Evolutionary conservation across 106 monocot species (phyloP), one percentile per base, ranked within the genome.

Genomic region (Apostasia shenzhenica): DNA sequence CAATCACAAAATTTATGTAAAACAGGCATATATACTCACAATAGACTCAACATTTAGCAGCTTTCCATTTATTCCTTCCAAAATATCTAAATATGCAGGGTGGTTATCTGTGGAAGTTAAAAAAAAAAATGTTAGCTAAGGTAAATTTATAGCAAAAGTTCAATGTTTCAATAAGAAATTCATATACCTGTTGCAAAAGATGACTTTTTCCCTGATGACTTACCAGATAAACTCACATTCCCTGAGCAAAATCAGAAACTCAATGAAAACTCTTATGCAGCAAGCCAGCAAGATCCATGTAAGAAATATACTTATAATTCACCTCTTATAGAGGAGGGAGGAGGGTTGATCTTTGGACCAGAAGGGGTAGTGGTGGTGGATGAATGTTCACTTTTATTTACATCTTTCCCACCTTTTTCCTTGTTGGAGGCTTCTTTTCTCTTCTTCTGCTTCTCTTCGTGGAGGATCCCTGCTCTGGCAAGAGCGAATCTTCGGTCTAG

Each of bases 401-500:
- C 67, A 7, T 46, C 44, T 47, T 9, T 14, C 1, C 43, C 7
- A 11, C 13, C 41, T 41, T 71, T 41, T 56, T 65, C 45, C 12
- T 41, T 48, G 8, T 58, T 47, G 6, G 14, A 45, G 12, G 26
- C n/a, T 47, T 57, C 48, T 48, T 61, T 54, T 67, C 39, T 26
- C 66, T 9, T 59, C 44, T 52, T 60, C 2, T 13, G 41, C 50
- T 59, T 39, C 51, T 50, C 67, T 67, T 73, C 48, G 5, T 63
- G 61, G 54, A 69, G 1, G 13, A 56, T 3, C 61, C 68, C 67
- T 45, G 60, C 56, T 44, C 73, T 67, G 14, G 66, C 73, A 46
- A 69, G 3, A n/a, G 61, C 79, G 52, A 73, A 47, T 11, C 78
- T 64, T 38, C 72, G 66, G 4, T 78, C 72, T 41, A 78, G 13